phyloP scores from a whole-genome alignment of 495 filamentous ascomycete species.

The Trichoderma parareesei region DNA sequence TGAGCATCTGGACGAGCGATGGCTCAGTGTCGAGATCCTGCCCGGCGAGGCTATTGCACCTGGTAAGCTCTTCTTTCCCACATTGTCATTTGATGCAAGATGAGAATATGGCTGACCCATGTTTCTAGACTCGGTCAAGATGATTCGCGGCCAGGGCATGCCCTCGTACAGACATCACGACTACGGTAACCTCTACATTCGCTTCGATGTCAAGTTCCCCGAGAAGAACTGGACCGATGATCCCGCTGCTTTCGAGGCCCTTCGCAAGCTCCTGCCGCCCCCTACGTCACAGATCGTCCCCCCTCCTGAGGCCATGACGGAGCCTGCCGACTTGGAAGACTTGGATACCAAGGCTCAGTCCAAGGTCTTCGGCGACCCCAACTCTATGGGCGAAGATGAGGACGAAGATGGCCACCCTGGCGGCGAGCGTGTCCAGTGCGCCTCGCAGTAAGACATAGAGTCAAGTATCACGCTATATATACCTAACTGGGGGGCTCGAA shows the following conservation, averaged over 20 bases:
- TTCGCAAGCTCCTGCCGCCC: slow-evolving; percentile 75
- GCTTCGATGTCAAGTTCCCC: slow-evolving; percentile 97
- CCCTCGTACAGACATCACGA: slow-evolving; percentile 94
- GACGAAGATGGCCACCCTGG: slow-evolving; percentile 76
- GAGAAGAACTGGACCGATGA: slow-evolving; percentile 53
- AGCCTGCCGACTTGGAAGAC: slow-evolving; percentile 74
- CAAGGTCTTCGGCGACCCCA: slow-evolving; percentile 55
- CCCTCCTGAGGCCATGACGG: slow-evolving; percentile 77
- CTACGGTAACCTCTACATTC: slow-evolving; percentile 92
- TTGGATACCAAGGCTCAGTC: slow-evolving; percentile 66
- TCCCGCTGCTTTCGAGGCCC: slow-evolving; percentile 47
- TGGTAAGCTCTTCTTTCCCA: slow-evolving; percentile 51
- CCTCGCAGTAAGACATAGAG: slow-evolving; percentile 72
- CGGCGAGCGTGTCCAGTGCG: slow-evolving; percentile 93
- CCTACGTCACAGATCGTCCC: slow-evolving; percentile 52
- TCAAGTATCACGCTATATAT: neutral
- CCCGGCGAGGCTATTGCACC: slow-evolving; percentile 90
- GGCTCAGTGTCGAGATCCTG: slow-evolving; percentile 82
- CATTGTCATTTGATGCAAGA: slow-evolving; percentile 13
- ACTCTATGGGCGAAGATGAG: slow-evolving; percentile 65
- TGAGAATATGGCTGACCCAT: slow-evolving; percentile 44
- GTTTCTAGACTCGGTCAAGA: slow-evolving; percentile 80
- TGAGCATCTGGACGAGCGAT: slow-evolving; percentile 95
- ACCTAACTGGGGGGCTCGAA: neutral
- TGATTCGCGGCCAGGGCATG: slow-evolving; percentile 97